Evolutionary conservation across 1,284 basidiomycete species (phyloP), one percentile per base, ranked within the genome.

Genomic region (Ustilago bromivora): DNA sequence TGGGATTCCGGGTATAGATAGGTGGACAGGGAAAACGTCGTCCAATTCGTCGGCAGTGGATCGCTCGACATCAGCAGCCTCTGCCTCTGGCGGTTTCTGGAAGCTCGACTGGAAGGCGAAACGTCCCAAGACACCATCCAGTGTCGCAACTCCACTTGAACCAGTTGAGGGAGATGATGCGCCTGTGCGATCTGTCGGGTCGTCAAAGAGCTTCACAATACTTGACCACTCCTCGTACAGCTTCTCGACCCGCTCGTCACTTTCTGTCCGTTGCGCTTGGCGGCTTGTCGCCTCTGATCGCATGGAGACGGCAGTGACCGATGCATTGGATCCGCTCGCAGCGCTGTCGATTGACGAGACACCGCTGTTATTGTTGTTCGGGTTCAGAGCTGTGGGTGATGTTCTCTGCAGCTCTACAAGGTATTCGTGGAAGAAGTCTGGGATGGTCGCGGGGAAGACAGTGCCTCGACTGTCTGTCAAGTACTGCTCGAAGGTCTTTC

Each of bases 391-490:
- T 13, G 56, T 52, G 17, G 75, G 63, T 9, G 70, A 66, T 1
- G 71, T 74, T 76, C 94, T 92, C 84, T 93, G 93, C 74, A 94
- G 88, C 2, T 94, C 92, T 0, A 92, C 90, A 55, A 94, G 90
- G 79, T 97, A 98, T 74, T 93, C 93, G 86, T 96, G 93, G 23
- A 99, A 89, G 86, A 96, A 98, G 5, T 94, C 92, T 87, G 97
- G 97, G 86, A 99, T 98, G 41, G 91, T 91, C 81, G 96, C 93
- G 0, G 96, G 95, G 78, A 99, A 94, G 43, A 95, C 91, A 2
- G 89, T 90, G 51, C 71, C 82, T 0, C 91, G 92, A 46, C 93
- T 90, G n/a, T 91, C 92, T 0, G 89, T 90, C 38, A 99, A 88
- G n/a, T 95, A 89, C 10, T 90, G 90, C 76, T 94, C 92, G 86